phyloP scores from a whole-genome alignment of 805 yeast genomes.

The Myxozyma udenii region DNA sequence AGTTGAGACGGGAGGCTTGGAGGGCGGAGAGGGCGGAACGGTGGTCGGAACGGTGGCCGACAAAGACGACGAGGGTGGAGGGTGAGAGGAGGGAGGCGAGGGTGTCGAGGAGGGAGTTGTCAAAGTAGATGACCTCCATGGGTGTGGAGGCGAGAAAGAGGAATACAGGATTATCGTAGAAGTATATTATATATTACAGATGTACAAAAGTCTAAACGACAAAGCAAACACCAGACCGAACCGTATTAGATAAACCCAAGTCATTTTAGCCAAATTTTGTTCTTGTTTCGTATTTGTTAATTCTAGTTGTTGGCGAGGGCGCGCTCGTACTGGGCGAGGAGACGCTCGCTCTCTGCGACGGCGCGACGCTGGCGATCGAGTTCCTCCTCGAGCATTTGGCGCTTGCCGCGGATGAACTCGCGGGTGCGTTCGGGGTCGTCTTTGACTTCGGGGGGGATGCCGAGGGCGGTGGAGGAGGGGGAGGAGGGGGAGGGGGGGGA shows the following conservation, averaged over 20 bases:
- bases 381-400: conserved; percentile 38
- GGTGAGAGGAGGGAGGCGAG: conserved; percentile 41
- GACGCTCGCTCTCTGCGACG: conserved; percentile 33
- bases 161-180: conserved; percentile 8
- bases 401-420: conserved; percentile 38
- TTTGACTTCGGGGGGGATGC: not conserved
- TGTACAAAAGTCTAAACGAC: no score
- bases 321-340: conserved; percentile 36
- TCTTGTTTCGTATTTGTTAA: no score
- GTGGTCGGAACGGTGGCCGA: conserved; percentile 44
- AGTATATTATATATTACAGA: no score
- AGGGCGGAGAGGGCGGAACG: conserved; percentile 44
- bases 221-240: no score
- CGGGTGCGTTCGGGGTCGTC: conserved; percentile 21
- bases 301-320: no score
- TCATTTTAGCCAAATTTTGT: no score
- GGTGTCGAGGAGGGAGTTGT: no score
- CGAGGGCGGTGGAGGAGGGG: conserved; percentile 5
- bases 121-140: conserved; percentile 31
- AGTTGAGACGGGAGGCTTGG: conserved; percentile 36
- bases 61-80: conserved; percentile 51
- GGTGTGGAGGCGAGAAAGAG: conserved; percentile 26
- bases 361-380: conserved; percentile 33
- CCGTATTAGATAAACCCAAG: no score
- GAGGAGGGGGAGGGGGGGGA: not conserved